Base-by-base conservation (phyloP, 257 asterid species). In the Solanum acaule region DNA sequence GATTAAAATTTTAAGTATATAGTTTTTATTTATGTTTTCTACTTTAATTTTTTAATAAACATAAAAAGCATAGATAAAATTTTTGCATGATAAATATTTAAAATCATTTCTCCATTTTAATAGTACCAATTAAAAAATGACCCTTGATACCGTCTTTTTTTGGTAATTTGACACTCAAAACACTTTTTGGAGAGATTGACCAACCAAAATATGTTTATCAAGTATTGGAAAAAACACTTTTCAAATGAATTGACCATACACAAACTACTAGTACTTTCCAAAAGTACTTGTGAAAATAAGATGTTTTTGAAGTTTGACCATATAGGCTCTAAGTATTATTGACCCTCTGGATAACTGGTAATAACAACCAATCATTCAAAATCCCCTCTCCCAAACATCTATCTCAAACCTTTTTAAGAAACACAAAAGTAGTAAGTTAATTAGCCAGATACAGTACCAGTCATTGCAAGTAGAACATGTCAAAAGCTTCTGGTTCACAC, bases 381-480 rank as follows among this genome's bases (percentile, higher is more conserved):
- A n/a, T 40, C 61, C 84, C 84, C 84, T 40, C 23, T 40, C 34
- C 35, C 87, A 61, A 35, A 84, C 29, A 35, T 61, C 76, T 22
- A 59, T 22, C 20, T 83, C 59, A 84, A 46, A 38, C 6, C 83
- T 9, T 77, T 77, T 37, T 23, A n/a, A 77, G 59, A 68, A 16
- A 78, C 78, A 40, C 31, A 11, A 84, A 86, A 88, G 59, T 38
- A 40, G 13, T 11, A 76, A 38, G 56, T 22, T 76, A 76, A 38
- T 38, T 77, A 71, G 88, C 81, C 7, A 33, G 70, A 88, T 71
- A 85, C 77, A 88, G 86, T 90, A 95, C 99, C 97, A 76, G 88
- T 93, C 96, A 31, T 90, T 88, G 95, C 99, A 96, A 91, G 90
- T 77, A 81, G 94, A 91, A 91, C 98, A 96, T 63, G 91, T 90